Evolutionary conservation across 345 rosid species (phyloP).

Genomic region (Alliaria petiolata): DNA sequence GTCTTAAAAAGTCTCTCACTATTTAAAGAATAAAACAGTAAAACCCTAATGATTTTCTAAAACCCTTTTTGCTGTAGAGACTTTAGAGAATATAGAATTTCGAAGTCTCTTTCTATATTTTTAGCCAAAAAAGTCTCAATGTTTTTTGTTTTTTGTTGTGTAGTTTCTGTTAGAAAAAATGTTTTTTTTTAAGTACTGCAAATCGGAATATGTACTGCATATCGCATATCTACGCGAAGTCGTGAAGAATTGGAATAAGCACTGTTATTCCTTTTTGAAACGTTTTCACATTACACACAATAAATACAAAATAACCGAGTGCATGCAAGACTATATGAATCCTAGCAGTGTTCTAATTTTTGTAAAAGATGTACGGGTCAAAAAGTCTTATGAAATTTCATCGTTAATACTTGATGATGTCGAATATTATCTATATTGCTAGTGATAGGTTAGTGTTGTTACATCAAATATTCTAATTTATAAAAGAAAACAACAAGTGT

Average conservation of each 20-base stretch:
- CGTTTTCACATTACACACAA: constrained; percentile 4
- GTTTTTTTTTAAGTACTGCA: not conserved
- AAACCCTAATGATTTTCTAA: constrained; percentile 18
- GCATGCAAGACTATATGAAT: not conserved
- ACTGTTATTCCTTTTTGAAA: constrained; percentile 1
- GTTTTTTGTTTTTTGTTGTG: not conserved
- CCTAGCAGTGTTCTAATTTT: not conserved
- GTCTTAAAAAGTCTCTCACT: not conserved
- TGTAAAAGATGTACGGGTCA: constrained; percentile 3
- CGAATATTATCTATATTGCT: constrained; percentile 19
- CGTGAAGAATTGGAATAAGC: constrained; percentile 9
- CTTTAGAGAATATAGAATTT: not conserved
- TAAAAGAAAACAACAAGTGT: constrained; percentile 29
- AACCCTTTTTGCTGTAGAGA: constrained; percentile 11
- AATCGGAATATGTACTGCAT: constrained; percentile 16
- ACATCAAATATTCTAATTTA: constrained; percentile 31
- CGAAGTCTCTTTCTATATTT: not conserved
- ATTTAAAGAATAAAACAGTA: constrained; percentile 10
- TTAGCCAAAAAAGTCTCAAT: not conserved
- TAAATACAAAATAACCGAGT: not conserved
- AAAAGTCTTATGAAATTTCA: not conserved
- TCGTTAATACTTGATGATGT: constrained; percentile 6
- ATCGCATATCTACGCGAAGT: not conserved
- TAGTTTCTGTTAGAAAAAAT: not conserved
- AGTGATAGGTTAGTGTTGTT: constrained; percentile 18